phyloP scores from a whole-genome alignment of 2,329 filamentous ascomycete species.

The Ophiostoma angusticollis region DNA sequence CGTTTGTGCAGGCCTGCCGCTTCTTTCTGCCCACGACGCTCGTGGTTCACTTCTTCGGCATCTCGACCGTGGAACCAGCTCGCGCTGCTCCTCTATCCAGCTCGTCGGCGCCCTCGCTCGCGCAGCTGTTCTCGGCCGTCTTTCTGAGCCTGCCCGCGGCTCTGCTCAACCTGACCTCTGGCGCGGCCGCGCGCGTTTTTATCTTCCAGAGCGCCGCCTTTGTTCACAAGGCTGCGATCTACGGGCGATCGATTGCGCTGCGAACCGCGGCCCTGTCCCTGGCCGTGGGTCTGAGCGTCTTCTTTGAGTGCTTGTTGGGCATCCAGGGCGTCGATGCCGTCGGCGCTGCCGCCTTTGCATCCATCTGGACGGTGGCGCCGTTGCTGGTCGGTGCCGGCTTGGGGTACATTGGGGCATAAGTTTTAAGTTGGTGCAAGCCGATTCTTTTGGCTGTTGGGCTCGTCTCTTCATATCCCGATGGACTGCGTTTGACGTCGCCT shows the following conservation, averaged over 20 bases:
- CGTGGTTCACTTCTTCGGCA: slow-evolving; percentile 60
- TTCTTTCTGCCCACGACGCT: slow-evolving; percentile 60
- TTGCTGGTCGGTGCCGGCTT: slow-evolving; percentile 44
- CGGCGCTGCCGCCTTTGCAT: slow-evolving; percentile 62
- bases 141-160: not conserved
- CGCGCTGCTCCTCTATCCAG: slow-evolving; percentile 16
- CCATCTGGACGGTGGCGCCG: slow-evolving; percentile 59
- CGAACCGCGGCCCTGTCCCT: slow-evolving; percentile 49
- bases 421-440: not conserved
- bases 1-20: slow-evolving; percentile 54
- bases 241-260: slow-evolving; percentile 40
- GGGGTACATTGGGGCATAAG: slow-evolving; percentile 30
- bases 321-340: slow-evolving; percentile 55
- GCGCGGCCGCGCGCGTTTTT: slow-evolving; percentile 61
- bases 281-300: slow-evolving; percentile 45
- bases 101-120: not conserved
- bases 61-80: slow-evolving; percentile 55
- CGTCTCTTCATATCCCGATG: not conserved
- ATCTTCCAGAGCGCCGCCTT: slow-evolving; percentile 52
- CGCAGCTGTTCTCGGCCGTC: not conserved
- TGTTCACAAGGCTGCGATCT: slow-evolving; percentile 15
- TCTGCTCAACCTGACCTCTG: no score
- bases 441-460: not conserved
- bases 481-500: no score
- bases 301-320: slow-evolving; percentile 52